Evolutionary conservation across 495 filamentous ascomycete species (phyloP), one percentile per base, ranked within the genome.

Genomic region (Aspergillus ellipticus): DNA sequence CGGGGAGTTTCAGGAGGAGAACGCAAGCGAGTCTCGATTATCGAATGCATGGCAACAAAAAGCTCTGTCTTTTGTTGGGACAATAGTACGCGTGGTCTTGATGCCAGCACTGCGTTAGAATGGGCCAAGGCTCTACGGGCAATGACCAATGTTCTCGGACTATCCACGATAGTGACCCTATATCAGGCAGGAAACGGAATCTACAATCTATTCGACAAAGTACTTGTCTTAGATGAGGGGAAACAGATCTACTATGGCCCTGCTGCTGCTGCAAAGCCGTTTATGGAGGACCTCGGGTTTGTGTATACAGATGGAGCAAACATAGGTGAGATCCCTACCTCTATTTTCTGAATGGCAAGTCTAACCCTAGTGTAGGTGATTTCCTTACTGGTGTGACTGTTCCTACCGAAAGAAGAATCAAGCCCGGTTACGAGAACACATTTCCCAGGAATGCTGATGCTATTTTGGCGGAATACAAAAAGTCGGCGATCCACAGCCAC

Each of bases 1-100:
- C 87, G 90, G 20, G 90, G 90, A 60, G 83, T 96, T n/a, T 90
- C 86, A 4, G 90, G 90, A 37, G 90, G 90, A 41, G 90, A 95
- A 67, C 82, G 90, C 45, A 89, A 89, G 63, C 82, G 84, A 49
- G 83, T 88, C 2, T 85, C 81, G 0, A 87, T 88, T 66, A 80
- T 84, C 0, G 86, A 89, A 62, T 84, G 80, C 2, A 61, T 88
- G 20, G 82, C 84, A 2, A 79, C 82, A 3, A 81, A 82, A 55
- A 79, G 77, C 21, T 81, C 81, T 0, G 77, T 88, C 3, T 80
- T 81, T 19, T 81, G 78, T 60, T 87, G 82, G 76, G 84, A 87
- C 53, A 85, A 87, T 54, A 75, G 72, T 22, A 86, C 83, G 4
- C 71, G 76, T 46, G 84, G 84, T 20, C 74, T 87, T 0, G 84